These are phyloP conservation scores for Eudorina sp. DNA, from an alignment of 139 green algal genomes.

Conservation along the genomic window DNA sequence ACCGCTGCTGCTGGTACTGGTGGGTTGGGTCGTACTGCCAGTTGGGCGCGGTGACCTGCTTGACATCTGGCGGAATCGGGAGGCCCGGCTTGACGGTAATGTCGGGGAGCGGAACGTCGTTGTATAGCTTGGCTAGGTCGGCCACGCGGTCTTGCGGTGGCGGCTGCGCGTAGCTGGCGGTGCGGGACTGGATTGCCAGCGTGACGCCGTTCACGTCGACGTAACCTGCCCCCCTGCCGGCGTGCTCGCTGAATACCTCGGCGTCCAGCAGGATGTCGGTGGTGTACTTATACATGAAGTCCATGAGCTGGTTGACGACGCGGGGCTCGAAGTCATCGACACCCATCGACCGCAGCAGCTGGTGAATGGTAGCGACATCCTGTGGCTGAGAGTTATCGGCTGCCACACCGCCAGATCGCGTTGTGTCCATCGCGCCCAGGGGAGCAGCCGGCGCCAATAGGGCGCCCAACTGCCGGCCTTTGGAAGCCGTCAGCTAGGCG, in stretches of 20 bases:
- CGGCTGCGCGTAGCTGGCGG: conserved; percentile 58
- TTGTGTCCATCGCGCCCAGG: background rate
- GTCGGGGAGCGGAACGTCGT: conserved; percentile 66
- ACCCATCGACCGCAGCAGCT: conserved; percentile 72
- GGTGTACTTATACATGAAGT: conserved; percentile 88
- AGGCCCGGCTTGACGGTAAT: conserved; percentile 51
- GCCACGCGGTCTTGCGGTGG: conserved; percentile 58
- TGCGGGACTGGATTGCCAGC: conserved; percentile 73
- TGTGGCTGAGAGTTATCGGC: conserved; percentile 22
- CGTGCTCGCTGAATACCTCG: conserved; percentile 67
- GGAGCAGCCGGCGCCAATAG: background rate
- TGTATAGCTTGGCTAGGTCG: conserved; percentile 60
- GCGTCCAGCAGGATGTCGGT: conserved; percentile 83
- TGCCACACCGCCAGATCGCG: background rate
- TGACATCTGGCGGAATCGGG: conserved; percentile 47
- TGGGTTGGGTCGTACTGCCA: conserved; percentile 53
- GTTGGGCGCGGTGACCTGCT: conserved; percentile 56
- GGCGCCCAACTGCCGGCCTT: background rate
- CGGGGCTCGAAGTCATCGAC: conserved; percentile 84
- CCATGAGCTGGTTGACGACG: conserved; percentile 81
- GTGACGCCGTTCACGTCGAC: conserved; percentile 76
- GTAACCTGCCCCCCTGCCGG: conserved; percentile 50
- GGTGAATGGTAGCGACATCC: conserved; percentile 44
- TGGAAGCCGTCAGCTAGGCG: no score
- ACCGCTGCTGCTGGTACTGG: conserved; percentile 38